Base-by-base conservation (phyloP, 177 flowering plant genomes). In the Vitis hybrid region DNA sequence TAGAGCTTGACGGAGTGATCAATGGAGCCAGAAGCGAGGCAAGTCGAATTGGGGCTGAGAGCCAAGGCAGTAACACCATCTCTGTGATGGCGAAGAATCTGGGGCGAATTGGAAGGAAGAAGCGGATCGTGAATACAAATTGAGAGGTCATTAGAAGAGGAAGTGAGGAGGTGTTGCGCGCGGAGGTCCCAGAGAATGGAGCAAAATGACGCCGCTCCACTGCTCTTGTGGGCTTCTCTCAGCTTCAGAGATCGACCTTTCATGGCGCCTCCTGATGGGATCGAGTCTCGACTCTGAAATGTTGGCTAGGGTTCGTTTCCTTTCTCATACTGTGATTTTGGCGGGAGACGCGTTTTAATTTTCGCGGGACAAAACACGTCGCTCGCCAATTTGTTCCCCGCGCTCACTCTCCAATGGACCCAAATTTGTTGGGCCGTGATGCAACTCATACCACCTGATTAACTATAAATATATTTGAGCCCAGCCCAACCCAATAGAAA, bases 1-100 rank as follows among this genome's bases (percentile, higher is more conserved):
- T 89, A 95, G 73, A 95, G 92, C 82, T 93, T 93, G 75, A 95
- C 97, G 19, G 97, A 91, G 66, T 81, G 98, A 67, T 95, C 99
- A 27, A 90, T 60, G 16, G 99, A 93, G 16, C 91, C 98, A 59
- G 98, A 93, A 64, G 97, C 99, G 57, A 95, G 97, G 72, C 94
- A 95, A 11, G 97, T 88, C 52, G 94, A 93, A 81, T 95, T 86
- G 62, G 93, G 93, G 83, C 90, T 88, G 16, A 95, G 79, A 19
- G 92, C 92, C 56, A 95, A 56, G 19, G 93, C 90, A 1, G 97
- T 87, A 65, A 95, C 97, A 0, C 97, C 99, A 19, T 90, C 97
- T 7, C 88, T 85, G 76, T 95, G 99, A 55, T 91, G 85, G 56
- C 85, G 86, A 10, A 95, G 84, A 19, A 73, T 49, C 66, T 74